These are phyloP conservation scores for Dictyostelium citrinum DNA, from an alignment of 78 protist genomes.

Conservation along the genomic window DNA sequence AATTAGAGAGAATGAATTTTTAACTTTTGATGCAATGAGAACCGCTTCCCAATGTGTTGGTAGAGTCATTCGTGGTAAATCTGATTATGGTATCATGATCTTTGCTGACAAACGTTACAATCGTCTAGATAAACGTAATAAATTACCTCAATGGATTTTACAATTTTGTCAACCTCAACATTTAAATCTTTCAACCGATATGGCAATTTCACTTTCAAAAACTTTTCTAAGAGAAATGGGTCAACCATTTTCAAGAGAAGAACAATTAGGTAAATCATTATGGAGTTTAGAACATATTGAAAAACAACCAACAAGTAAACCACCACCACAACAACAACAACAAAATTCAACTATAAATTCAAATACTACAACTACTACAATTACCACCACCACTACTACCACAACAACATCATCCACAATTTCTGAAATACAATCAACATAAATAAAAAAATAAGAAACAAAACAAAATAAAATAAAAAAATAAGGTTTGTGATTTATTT, in stretches of 20 bases:
- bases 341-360: neutral
- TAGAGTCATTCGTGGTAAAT: slow-evolving; percentile 96
- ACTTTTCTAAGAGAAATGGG: slow-evolving; percentile 69
- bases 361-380: neutral
- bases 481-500: neutral
- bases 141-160: slow-evolving; percentile 82
- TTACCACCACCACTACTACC: neutral
- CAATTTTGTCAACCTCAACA: slow-evolving; percentile 55
- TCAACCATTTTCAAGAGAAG: slow-evolving; percentile 80
- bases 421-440: neutral
- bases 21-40: slow-evolving; percentile 98
- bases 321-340: neutral
- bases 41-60: slow-evolving; percentile 98
- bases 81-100: slow-evolving; percentile 98
- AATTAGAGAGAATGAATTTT: slow-evolving; percentile 91
- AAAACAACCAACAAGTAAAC: neutral
- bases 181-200: slow-evolving; percentile 77
- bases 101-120: slow-evolving; percentile 95
- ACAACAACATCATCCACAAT: neutral
- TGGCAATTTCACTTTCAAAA: slow-evolving; percentile 55
- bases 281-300: slow-evolving; percentile 63
- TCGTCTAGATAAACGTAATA: slow-evolving; percentile 74
- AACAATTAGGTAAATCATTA: slow-evolving; percentile 73
- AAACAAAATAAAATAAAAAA: too few relatives aligned
- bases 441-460: neutral